Evolutionary conservation across 306 rosid genomes (phyloP).

Genomic region (Adenanthera pavonina): DNA sequence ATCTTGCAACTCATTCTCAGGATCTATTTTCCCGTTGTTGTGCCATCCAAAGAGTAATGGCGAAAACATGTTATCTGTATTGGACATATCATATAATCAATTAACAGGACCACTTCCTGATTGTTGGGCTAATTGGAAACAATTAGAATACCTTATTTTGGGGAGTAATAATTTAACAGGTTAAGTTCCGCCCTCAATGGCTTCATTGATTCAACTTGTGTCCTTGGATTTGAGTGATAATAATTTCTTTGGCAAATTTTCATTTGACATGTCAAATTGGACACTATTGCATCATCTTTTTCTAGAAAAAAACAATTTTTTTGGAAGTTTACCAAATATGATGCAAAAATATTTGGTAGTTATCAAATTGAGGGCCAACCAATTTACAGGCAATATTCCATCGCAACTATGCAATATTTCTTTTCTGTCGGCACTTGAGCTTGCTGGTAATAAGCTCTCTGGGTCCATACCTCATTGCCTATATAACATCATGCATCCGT

Average conservation of each 20-base stretch:
- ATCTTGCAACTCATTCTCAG: background rate
- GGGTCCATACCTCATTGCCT: slow-evolving; percentile 2
- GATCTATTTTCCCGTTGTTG: background rate
- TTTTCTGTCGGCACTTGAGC: background rate
- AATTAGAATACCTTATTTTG: background rate
- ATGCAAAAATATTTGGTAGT: background rate
- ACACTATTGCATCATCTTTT: background rate
- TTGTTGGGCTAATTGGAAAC: background rate
- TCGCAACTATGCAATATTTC: background rate
- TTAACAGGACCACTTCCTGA: background rate
- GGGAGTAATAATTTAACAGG: slow-evolving; percentile 23
- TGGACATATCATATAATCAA: slow-evolving; percentile 27
- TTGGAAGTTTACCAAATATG: background rate
- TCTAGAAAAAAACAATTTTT: background rate
- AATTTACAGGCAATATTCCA: background rate
- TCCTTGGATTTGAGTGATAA: slow-evolving; percentile 11
- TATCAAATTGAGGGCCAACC: background rate
- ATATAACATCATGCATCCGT: background rate
- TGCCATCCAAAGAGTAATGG: background rate
- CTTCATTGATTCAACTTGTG: background rate
- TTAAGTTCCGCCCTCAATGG: slow-evolving; percentile 27
- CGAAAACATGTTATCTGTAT: background rate
- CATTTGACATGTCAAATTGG: background rate
- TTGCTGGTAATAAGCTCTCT: background rate
- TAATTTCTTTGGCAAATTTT: background rate